These are phyloP conservation scores for Melanomma pulvis-pyrius DNA, from an alignment of 495 filamentous ascomycete species.

Conservation along the genomic window DNA sequence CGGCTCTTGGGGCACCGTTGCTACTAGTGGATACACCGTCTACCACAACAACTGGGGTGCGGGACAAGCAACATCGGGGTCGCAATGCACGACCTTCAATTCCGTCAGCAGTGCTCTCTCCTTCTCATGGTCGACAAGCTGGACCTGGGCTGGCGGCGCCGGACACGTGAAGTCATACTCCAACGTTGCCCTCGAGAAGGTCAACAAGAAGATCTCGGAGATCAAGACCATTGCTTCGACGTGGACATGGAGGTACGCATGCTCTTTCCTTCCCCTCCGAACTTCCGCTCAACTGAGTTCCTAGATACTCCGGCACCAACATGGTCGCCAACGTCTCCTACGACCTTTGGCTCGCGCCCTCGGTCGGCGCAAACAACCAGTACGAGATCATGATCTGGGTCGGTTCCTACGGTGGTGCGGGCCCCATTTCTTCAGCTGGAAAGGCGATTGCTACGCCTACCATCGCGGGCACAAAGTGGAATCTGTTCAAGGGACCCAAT, in stretches of 20 bases:
- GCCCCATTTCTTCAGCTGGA: slow-evolving; percentile 63
- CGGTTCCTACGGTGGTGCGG: slow-evolving; percentile 61
- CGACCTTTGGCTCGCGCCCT: slow-evolving; percentile 63
- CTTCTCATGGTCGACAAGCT: not conserved
- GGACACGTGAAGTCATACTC: slow-evolving; percentile 5
- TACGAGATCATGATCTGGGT: slow-evolving; percentile 79
- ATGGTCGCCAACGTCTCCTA: slow-evolving; percentile 68
- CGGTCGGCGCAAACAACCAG: slow-evolving; percentile 50
- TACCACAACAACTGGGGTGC: not conserved
- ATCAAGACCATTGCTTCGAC: not conserved
- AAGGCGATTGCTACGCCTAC: slow-evolving; percentile 56
- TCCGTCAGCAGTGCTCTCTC: not conserved
- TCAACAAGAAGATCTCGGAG: not conserved
- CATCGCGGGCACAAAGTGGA: slow-evolving; percentile 56
- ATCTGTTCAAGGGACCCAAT: slow-evolving; percentile 61
- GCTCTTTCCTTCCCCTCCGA: no score
- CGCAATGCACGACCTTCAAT: not conserved
- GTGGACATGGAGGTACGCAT: slow-evolving; percentile 1
- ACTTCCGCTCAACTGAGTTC: no score
- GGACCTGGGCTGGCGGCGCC: not conserved
- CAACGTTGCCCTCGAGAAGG: not conserved
- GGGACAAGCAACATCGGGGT: not conserved
- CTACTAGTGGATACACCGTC: not conserved
- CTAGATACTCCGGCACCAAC: slow-evolving; percentile 54
- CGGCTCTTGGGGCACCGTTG: not conserved